These are phyloP conservation scores for Tagetes patula DNA, from an alignment of 129 eudicot species.

Conservation along the genomic window DNA sequence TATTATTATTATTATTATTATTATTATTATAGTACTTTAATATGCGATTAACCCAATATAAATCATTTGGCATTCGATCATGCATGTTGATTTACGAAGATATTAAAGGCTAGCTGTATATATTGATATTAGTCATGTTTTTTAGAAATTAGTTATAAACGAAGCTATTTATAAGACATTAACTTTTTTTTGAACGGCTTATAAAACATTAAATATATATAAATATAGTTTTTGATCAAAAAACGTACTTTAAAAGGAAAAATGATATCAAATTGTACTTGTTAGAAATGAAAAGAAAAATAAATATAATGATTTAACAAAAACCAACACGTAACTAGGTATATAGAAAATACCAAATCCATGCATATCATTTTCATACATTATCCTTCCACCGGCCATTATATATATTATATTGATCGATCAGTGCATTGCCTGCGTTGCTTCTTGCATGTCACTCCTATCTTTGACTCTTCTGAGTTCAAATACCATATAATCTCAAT, in stretches of 20 bases:
- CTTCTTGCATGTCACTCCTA: constrained; percentile 24
- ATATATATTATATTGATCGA: neutral
- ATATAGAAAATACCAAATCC: constrained; percentile 9
- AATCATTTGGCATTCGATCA: no score
- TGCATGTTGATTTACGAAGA: no score
- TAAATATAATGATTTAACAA: constrained; percentile 2
- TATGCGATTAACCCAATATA: no score
- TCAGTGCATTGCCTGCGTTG: constrained; percentile 14
- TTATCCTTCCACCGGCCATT: constrained; percentile 43
- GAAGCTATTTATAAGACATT: neutral
- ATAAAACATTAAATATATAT: neutral
- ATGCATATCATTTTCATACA: constrained; percentile 16
- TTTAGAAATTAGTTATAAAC: neutral
- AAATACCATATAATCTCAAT: neutral
- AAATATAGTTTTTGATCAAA: no score
- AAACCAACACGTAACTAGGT: constrained; percentile 22
- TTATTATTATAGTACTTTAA: no score
- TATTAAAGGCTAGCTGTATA: no score
- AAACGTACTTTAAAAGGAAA: neutral
- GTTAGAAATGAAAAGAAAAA: neutral
- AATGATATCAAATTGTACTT: neutral
- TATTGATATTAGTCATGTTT: no score
- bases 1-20: no score
- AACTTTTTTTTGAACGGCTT: no score
- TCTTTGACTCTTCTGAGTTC: constrained; percentile 27